phyloP scores from a whole-genome alignment of 331 rosid genomes.

The Cucumis variabilis region DNA sequence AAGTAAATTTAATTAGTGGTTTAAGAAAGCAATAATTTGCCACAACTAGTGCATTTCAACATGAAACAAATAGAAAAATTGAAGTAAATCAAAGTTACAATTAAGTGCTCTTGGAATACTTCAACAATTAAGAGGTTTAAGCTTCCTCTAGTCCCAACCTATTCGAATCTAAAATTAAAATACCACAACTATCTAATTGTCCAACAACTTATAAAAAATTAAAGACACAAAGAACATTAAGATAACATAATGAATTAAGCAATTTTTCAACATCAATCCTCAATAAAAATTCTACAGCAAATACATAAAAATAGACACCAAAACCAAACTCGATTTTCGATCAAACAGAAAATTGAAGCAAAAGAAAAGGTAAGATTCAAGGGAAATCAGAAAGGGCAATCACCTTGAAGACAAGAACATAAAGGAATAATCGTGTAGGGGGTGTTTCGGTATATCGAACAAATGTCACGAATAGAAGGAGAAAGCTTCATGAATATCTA shows the following conservation, averaged over 20 bases:
- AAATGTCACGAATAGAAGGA: too few species aligned
- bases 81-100: background rate
- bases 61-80: background rate
- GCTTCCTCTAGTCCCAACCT: background rate
- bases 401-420: background rate
- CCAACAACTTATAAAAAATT: background rate
- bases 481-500: too few species aligned
- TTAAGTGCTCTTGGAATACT: background rate
- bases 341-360: background rate
- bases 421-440: too few species aligned
- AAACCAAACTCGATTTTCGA: background rate
- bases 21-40: background rate
- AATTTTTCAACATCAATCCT: background rate
- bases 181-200: background rate
- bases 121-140: background rate
- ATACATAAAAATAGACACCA: background rate
- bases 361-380: background rate
- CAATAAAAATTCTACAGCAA: background rate
- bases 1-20: background rate
- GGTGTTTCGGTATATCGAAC: too few species aligned
- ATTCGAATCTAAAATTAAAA: background rate
- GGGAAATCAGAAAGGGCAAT: background rate
- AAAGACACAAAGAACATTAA: background rate
- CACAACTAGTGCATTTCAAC: background rate
- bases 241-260: background rate